Conservation (phyloP, 2,329 filamentous ascomycete species). For the Plenodomus lindquistii region DNA sequence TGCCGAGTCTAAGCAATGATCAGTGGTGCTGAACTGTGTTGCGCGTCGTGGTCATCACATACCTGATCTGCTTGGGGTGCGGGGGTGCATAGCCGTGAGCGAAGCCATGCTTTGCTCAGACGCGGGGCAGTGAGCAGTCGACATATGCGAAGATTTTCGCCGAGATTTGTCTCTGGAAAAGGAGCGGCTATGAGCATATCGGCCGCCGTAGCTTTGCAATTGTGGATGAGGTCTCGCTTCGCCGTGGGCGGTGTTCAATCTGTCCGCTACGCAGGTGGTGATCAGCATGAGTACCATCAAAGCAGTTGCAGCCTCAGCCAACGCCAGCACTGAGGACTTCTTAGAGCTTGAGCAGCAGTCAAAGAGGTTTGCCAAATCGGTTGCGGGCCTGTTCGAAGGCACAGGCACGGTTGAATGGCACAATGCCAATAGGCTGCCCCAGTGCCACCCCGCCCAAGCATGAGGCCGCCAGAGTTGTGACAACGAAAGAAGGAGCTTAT, state of each 20-base stretch:
- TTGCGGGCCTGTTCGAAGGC: too few species aligned
- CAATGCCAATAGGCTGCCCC: background rate
- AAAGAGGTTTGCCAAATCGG: too few species aligned
- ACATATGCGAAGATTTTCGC: background rate
- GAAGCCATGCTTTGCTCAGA: background rate
- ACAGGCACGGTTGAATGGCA: background rate
- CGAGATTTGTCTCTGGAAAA: background rate
- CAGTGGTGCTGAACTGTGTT: background rate
- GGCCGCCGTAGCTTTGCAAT: background rate
- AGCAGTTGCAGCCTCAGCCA: background rate
- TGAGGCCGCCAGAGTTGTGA: background rate
- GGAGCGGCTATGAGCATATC: background rate
- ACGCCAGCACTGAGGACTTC: background rate
- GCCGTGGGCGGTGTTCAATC: background rate
- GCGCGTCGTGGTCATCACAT: background rate
- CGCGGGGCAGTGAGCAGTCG: background rate
- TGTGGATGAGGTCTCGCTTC: background rate
- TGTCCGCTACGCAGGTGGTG: background rate
- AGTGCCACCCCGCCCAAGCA: background rate
- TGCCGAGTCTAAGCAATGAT: background rate
- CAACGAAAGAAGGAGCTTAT: background rate
- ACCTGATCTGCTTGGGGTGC: background rate
- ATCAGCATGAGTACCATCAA: background rate
- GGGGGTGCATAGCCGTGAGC: background rate
- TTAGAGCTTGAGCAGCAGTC: background rate